Conservation (phyloP, 768 basidiomycete species). For the Neoboletus magnificus region DNA sequence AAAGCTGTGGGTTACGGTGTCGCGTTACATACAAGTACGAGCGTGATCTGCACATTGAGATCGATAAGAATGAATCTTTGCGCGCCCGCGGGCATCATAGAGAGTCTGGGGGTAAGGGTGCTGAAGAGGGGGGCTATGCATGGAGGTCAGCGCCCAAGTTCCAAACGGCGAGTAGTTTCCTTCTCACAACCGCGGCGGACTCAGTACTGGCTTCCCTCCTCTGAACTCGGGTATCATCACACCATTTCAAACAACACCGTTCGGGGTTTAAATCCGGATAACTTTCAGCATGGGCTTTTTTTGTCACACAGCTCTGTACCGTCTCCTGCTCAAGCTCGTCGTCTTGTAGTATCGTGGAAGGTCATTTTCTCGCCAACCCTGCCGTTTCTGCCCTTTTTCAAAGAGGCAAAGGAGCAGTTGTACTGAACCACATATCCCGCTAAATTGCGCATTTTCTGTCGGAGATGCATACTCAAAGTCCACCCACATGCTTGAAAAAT, state of each 20-base stretch:
- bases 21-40: background rate
- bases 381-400: background rate
- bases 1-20: slow-evolving; percentile 1
- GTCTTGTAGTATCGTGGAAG: no score
- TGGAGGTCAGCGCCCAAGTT: background rate
- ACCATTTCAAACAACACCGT: background rate
- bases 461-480: background rate
- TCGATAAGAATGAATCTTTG: background rate
- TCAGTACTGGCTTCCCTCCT: no score
- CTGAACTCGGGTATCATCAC: background rate
- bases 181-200: background rate
- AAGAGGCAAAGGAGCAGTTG: background rate
- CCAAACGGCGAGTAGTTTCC: background rate
- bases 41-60: background rate
- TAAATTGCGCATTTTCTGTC: background rate
- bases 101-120: background rate
- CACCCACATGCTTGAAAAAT: background rate
- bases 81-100: no score
- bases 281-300: background rate
- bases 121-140: background rate
- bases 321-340: background rate
- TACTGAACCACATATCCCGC: background rate
- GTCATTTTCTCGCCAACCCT: background rate
- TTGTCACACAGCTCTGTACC: background rate
- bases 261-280: background rate